These are phyloP conservation scores for Claviceps monticola DNA, from an alignment of 2,329 filamentous ascomycete genomes.

Conservation along the genomic window DNA sequence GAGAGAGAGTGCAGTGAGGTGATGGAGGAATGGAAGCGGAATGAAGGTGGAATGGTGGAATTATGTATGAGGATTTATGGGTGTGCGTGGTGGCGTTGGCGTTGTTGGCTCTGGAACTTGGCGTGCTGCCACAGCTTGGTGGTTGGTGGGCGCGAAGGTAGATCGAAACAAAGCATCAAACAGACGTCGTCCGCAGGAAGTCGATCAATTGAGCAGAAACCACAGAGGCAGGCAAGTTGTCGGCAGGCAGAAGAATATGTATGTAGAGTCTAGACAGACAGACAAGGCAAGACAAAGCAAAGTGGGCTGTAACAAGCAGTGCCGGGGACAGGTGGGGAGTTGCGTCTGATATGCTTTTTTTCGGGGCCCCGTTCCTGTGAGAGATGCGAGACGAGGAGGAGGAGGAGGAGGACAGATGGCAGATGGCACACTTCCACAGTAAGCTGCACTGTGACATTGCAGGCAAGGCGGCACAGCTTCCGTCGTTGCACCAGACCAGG, in stretches of 20 bases:
- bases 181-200: neutral
- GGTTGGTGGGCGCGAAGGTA: constrained; percentile 1
- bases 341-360: constrained; percentile 7
- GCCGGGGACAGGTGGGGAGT: constrained; percentile 1
- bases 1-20: neutral
- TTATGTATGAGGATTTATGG: neutral
- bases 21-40: neutral
- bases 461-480: neutral
- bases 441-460: too few species aligned
- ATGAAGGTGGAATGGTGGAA: neutral
- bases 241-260: neutral
- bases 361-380: neutral
- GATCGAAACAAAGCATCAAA: constrained; percentile 1
- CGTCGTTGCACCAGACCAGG: neutral
- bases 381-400: neutral
- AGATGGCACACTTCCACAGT: neutral
- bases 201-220: constrained; percentile 3
- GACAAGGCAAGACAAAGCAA: too few species aligned
- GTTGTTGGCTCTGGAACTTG: neutral
- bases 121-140: neutral
- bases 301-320: constrained; percentile 1
- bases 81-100: neutral
- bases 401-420: neutral
- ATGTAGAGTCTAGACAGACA: neutral
- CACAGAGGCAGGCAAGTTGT: neutral